Conservation (phyloP, 2,329 filamentous ascomycete genomes). For the Stachybotrys chlorohalonatus region DNA sequence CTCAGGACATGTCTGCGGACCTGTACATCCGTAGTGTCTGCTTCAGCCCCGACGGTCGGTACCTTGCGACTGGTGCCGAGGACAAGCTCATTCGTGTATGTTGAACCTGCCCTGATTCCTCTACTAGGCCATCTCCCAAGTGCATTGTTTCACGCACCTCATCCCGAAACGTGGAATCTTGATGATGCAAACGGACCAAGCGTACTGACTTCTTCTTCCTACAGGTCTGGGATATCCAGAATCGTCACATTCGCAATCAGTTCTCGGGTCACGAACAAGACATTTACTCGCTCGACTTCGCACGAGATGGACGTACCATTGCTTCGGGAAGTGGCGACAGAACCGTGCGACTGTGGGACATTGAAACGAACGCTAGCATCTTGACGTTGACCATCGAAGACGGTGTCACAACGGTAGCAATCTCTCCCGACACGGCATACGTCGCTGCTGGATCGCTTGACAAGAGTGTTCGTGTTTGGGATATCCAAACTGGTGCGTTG, state of each 20-base stretch:
- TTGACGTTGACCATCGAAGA: slow-evolving; percentile 89
- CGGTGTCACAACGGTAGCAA: slow-evolving; percentile 93
- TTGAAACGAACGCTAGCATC: slow-evolving; percentile 73
- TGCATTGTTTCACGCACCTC: neutral
- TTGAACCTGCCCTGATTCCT: slow-evolving; percentile 6
- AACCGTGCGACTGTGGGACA: slow-evolving; percentile 93
- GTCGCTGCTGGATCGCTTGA: slow-evolving; percentile 93
- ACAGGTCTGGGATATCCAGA: slow-evolving; percentile 89
- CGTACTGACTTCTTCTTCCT: slow-evolving; percentile 5
- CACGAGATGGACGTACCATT: slow-evolving; percentile 85
- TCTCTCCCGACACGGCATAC: slow-evolving; percentile 88
- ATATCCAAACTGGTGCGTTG: slow-evolving; percentile 75
- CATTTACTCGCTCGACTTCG: slow-evolving; percentile 94
- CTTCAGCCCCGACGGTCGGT: slow-evolving; percentile 94
- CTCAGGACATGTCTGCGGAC: slow-evolving; percentile 73
- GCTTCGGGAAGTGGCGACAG: slow-evolving; percentile 92
- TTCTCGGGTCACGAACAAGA: slow-evolving; percentile 98
- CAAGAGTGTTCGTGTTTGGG: slow-evolving; percentile 97
- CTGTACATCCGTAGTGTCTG: slow-evolving; percentile 96
- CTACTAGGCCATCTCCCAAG: neutral
- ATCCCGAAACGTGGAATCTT: neutral
- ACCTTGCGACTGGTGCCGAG: slow-evolving; percentile 90
- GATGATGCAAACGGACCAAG: neutral
- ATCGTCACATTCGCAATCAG: slow-evolving; percentile 76
- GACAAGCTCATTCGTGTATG: slow-evolving; percentile 92